These are phyloP conservation scores for Nannizzia gypsea DNA, from an alignment of 2,329 filamentous ascomycete genomes.

Conservation along the genomic window DNA sequence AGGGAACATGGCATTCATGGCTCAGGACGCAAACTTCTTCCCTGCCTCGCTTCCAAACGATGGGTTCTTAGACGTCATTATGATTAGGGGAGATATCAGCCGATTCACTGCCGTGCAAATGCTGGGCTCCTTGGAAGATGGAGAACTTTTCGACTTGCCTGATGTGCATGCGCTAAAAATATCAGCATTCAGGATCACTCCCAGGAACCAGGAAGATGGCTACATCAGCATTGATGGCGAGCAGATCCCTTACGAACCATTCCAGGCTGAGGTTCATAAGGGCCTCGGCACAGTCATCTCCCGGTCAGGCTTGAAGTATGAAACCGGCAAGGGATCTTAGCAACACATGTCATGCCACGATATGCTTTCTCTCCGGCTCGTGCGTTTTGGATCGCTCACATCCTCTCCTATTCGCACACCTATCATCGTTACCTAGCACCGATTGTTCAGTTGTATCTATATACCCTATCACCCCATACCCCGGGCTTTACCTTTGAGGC, in stretches of 20 bases:
- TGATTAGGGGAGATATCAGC: conserved; percentile 63
- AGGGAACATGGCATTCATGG: conserved; percentile 92
- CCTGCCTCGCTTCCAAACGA: conserved; percentile 68
- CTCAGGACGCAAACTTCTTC: conserved; percentile 72
- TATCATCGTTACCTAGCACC: background rate
- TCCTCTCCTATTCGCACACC: background rate
- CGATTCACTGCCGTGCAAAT: conserved; percentile 55
- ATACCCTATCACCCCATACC: background rate
- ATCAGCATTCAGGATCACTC: conserved; percentile 73
- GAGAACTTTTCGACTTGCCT: conserved; percentile 66
- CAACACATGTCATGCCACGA: background rate
- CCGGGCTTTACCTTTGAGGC: background rate
- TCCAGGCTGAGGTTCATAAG: conserved; percentile 80
- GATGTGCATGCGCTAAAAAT: conserved; percentile 75
- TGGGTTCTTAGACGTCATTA: conserved; percentile 74
- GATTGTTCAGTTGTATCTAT: background rate
- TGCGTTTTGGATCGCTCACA: background rate
- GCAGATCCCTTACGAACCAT: conserved; percentile 69
- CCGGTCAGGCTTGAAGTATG: conserved; percentile 59
- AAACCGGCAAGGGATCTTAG: conserved; percentile 29
- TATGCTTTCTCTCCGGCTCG: conserved; percentile 14
- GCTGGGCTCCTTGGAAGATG: conserved; percentile 58
- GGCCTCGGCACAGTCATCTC: conserved; percentile 77
- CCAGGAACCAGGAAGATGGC: conserved; percentile 57
- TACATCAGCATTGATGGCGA: conserved; percentile 95